Evolutionary conservation across 202 grass and related monocot genomes (phyloP).

Genomic region (Panicum hallii): DNA sequence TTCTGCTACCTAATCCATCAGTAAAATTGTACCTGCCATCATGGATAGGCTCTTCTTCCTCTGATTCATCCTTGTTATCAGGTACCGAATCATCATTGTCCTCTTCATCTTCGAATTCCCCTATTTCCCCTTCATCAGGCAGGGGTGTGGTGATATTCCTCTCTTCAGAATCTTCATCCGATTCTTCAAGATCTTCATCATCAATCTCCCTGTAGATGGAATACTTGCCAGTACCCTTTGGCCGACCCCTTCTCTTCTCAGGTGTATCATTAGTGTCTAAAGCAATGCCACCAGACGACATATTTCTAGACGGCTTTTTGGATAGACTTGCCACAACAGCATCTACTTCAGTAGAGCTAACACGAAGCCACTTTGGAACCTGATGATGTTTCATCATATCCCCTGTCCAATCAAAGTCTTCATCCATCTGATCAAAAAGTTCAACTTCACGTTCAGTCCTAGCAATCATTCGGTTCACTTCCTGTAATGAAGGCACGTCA

Average conservation of each 20-base stretch:
- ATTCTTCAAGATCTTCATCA: slow-evolving; percentile 83
- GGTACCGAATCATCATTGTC: slow-evolving; percentile 64
- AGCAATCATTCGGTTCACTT: slow-evolving; percentile 99
- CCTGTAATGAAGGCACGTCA: slow-evolving; percentile 91
- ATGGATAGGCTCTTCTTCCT: slow-evolving; percentile 58
- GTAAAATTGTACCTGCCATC: slow-evolving; percentile 56
- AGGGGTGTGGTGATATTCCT: slow-evolving; percentile 51
- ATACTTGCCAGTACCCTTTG: slow-evolving; percentile 63
- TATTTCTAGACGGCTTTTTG: slow-evolving; percentile 83
- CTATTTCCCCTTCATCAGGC: slow-evolving; percentile 77
- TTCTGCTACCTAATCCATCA: slow-evolving; percentile 45
- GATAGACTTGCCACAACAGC: slow-evolving; percentile 62
- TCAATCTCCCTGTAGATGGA: slow-evolving; percentile 89
- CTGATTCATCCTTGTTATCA: slow-evolving; percentile 76
- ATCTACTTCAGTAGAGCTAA: slow-evolving; percentile 78
- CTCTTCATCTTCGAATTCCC: slow-evolving; percentile 83
- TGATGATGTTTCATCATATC: slow-evolving; percentile 88
- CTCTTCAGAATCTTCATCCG: slow-evolving; percentile 79
- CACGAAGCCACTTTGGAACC: slow-evolving; percentile 94
- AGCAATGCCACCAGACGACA: slow-evolving; percentile 55
- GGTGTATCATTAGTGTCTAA: slow-evolving; percentile 61
- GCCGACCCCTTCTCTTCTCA: slow-evolving; percentile 76
- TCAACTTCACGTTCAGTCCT: slow-evolving; percentile 81
- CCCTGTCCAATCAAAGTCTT: slow-evolving; percentile 94
- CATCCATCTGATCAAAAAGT: slow-evolving; percentile 99